These are phyloP conservation scores for Tuber calosporum DNA, from an alignment of 495 filamentous ascomycete species.

Conservation along the genomic window DNA sequence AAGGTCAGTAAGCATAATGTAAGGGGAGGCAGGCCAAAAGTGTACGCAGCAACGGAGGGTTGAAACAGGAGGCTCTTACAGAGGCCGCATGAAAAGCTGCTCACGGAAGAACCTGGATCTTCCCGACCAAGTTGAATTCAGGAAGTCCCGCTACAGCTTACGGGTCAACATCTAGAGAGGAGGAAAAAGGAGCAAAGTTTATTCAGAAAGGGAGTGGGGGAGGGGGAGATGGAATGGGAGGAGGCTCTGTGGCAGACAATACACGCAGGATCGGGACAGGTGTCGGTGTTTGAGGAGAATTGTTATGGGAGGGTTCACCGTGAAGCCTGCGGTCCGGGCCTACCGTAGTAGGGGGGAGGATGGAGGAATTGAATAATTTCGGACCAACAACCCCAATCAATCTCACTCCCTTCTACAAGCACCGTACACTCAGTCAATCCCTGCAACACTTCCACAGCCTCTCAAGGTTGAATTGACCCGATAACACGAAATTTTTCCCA, in stretches of 20 bases:
- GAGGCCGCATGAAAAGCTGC: slow-evolving; percentile 42
- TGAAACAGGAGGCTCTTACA: slow-evolving; percentile 23
- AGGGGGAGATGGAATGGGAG: slow-evolving; percentile 3
- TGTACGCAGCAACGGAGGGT: background rate
- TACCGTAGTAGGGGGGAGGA: background rate
- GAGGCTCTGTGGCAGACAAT: slow-evolving; percentile 7
- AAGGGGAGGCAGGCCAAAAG: background rate
- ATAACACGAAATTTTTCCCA: background rate
- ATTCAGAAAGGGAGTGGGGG: slow-evolving; percentile 7
- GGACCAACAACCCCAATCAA: slow-evolving; percentile 15
- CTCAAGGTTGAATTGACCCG: background rate
- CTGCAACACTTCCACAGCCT: background rate
- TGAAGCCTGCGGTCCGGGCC: background rate
- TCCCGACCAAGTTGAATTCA: slow-evolving; percentile 28
- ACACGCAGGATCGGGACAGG: slow-evolving; percentile 3
- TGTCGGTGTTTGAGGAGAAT: slow-evolving; percentile 13
- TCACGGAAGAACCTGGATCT: slow-evolving; percentile 40
- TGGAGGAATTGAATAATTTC: slow-evolving; percentile 11
- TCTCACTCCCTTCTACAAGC: background rate
- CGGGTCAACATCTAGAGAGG: slow-evolving; percentile 30
- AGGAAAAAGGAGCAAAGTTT: slow-evolving; percentile 17
- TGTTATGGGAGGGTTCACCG: slow-evolving; percentile 4
- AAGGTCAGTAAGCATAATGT: slow-evolving; percentile 3
- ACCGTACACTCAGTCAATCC: background rate
- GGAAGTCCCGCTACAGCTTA: slow-evolving; percentile 31